phyloP scores from a whole-genome alignment of 2,329 filamentous ascomycete genomes.

The Pseudogymnoascus sp. region DNA sequence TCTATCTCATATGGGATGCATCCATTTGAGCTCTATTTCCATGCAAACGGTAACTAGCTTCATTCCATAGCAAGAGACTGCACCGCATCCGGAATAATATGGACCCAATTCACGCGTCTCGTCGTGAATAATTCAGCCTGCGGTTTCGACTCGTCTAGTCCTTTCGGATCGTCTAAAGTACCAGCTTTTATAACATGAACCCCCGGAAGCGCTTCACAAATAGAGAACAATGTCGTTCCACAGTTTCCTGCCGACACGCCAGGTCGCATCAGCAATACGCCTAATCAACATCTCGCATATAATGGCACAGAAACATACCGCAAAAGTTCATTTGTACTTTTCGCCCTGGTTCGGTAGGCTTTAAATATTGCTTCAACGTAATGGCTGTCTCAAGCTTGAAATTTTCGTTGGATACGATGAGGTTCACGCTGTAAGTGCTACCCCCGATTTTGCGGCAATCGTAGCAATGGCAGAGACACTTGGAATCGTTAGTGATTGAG shows the following conservation, averaged over 20 bases:
- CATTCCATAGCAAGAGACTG: constrained; percentile 20
- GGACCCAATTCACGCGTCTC: constrained; percentile 18
- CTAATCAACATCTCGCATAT: neutral
- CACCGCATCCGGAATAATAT: constrained; percentile 18
- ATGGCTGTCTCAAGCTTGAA: constrained; percentile 26
- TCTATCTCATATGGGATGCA: neutral
- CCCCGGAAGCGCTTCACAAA: constrained; percentile 19
- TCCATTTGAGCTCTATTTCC: neutral
- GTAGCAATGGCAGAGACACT: constrained; percentile 50
- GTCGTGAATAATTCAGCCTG: constrained; percentile 21
- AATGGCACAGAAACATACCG: neutral
- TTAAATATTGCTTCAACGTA: neutral
- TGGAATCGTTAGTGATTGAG: neutral
- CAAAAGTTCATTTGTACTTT: neutral
- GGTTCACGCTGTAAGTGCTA: constrained; percentile 43
- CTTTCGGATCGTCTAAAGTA: constrained; percentile 22
- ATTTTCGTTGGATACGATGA: constrained; percentile 21
- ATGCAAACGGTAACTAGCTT: neutral
- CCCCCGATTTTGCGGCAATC: constrained; percentile 52
- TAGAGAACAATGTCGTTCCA: constrained; percentile 40
- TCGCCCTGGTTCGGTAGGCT: neutral
- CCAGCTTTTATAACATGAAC: constrained; percentile 23
- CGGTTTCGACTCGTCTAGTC: constrained; percentile 19
- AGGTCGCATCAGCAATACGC: neutral
- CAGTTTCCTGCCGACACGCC: constrained; percentile 32